These are phyloP conservation scores for Lodderomyces jiufengensis DNA, from an alignment of 1,139 yeast species.

Conservation along the genomic window DNA sequence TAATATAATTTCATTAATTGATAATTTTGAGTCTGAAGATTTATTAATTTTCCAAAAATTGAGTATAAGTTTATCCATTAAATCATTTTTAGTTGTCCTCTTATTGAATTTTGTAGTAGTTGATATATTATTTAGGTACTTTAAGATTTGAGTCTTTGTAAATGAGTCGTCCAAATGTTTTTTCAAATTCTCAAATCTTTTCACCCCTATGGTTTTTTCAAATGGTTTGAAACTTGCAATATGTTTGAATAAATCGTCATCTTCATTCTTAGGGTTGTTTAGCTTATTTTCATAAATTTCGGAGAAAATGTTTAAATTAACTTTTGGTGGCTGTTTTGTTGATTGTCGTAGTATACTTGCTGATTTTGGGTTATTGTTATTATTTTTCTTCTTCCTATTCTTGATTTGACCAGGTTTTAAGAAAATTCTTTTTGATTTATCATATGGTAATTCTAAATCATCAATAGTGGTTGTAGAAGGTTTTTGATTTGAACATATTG, in stretches of 20 bases:
- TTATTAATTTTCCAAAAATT: conserved; percentile 39
- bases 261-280: background rate
- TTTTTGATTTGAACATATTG: background rate
- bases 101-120: no score
- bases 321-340: background rate
- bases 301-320: background rate
- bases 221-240: conserved; percentile 16
- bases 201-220: conserved; percentile 11
- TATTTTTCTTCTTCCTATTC: conserved; percentile 1
- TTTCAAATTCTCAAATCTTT: conserved; percentile 11
- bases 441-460: background rate
- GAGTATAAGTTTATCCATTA: conserved; percentile 25
- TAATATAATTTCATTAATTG: conserved; percentile 35
- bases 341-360: background rate
- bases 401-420: conserved; percentile 6
- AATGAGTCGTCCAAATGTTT: conserved; percentile 17
- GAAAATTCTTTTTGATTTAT: conserved; percentile 9
- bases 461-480: background rate
- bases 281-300: no score
- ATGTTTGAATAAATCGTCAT: conserved; percentile 9
- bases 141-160: conserved; percentile 16
- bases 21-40: conserved; percentile 20
- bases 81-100: conserved; percentile 12
- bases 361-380: background rate
- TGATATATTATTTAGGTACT: background rate